Conservation (phyloP, 1,139 yeast species). For the Geotrichum restrictum region DNA sequence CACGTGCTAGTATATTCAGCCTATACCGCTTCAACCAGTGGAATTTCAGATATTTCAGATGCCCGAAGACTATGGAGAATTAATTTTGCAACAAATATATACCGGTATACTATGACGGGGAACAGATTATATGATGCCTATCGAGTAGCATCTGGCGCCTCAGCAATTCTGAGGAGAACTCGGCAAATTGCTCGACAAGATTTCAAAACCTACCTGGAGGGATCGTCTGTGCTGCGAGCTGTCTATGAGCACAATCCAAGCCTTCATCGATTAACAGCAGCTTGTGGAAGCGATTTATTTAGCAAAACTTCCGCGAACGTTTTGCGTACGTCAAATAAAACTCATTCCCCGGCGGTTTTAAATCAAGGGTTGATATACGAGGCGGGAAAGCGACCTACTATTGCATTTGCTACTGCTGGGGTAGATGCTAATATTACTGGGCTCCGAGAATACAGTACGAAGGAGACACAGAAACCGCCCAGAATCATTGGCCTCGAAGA, state of each 20-base stretch:
- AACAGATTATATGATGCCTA: slow-evolving; percentile 24
- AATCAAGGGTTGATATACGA: slow-evolving; percentile 12
- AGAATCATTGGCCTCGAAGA: neutral
- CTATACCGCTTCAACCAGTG: neutral
- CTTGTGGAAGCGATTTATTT: slow-evolving; percentile 8
- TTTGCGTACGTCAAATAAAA: too few species aligned
- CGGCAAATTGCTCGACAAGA: slow-evolving; percentile 5
- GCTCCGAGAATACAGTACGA: neutral
- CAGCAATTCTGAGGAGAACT: slow-evolving; percentile 13
- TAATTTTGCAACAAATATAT: too few species aligned
- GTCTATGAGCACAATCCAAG: slow-evolving; percentile 10
- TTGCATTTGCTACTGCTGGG: neutral
- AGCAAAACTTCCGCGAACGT: neutral
- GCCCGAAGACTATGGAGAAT: neutral
- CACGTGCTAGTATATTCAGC: slow-evolving; percentile 2
- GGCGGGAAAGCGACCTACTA: slow-evolving; percentile 1
- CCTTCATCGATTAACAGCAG: neutral
- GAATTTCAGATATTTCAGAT: neutral
- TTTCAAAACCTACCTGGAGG: slow-evolving; percentile 8
- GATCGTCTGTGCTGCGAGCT: slow-evolving; percentile 13
- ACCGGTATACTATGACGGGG: slow-evolving; percentile 18
- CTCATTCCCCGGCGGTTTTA: neutral
- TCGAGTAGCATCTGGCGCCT: slow-evolving; percentile 25
- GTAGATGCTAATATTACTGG: slow-evolving; percentile 6
- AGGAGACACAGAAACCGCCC: neutral